These are phyloP conservation scores for Knoxdaviesia proteae DNA, from an alignment of 2,329 filamentous ascomycete genomes.

Conservation along the genomic window DNA sequence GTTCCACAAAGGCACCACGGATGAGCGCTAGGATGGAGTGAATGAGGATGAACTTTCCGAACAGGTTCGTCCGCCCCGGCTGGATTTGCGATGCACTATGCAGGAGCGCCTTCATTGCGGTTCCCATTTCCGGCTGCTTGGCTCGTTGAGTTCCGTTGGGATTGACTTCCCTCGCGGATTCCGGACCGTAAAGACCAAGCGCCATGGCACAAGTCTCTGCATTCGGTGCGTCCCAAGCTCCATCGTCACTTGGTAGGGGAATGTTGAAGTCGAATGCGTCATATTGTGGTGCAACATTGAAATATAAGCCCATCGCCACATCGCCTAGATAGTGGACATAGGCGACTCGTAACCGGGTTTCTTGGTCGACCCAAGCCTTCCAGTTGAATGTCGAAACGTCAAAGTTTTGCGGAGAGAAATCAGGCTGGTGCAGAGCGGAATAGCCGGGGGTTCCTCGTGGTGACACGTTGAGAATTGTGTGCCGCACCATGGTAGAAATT, in stretches of 20 bases:
- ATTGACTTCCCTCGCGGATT: constrained; percentile 33
- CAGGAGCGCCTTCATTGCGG: constrained; percentile 39
- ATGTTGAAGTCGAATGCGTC: constrained; percentile 42
- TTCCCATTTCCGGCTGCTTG: constrained; percentile 43
- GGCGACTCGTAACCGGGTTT: constrained; percentile 44
- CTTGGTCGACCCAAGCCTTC: constrained; percentile 48
- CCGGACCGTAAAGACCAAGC: constrained; percentile 38
- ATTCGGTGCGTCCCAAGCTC: constrained; percentile 47
- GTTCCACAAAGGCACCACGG: constrained; percentile 19
- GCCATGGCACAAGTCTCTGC: constrained; percentile 40
- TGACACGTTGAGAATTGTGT: constrained; percentile 11
- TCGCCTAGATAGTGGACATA: constrained; percentile 45
- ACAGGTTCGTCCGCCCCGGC: constrained; percentile 46
- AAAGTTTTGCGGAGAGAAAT: constrained; percentile 22
- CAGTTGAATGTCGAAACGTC: constrained; percentile 39
- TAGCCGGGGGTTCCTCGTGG: constrained; percentile 9
- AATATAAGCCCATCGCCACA: constrained; percentile 45
- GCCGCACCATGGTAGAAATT: constrained; percentile 35
- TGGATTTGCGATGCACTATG: constrained; percentile 37
- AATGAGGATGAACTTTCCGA: constrained; percentile 54
- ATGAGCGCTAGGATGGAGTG: constrained; percentile 47
- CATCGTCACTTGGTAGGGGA: constrained; percentile 53
- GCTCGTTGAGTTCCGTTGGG: constrained; percentile 38
- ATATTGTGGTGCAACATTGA: constrained; percentile 44
- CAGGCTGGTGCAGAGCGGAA: constrained; percentile 40